phyloP scores from a whole-genome alignment of 2,329 filamentous ascomycete genomes.

The Aspergillus pseudoviridinutans region DNA sequence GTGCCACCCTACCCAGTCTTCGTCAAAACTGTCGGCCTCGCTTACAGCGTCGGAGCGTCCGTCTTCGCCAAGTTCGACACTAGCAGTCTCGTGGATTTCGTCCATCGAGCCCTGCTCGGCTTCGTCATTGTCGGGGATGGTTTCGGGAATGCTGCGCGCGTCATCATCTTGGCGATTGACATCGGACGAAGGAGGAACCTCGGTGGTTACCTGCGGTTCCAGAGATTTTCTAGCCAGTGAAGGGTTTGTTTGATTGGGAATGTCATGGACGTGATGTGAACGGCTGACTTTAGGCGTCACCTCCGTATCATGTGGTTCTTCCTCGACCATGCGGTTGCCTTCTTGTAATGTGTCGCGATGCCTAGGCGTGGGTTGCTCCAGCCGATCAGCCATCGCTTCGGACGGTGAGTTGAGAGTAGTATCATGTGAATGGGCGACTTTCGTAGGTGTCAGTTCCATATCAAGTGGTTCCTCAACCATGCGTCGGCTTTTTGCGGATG shows the following conservation, averaged over 20 bases:
- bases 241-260: not conserved
- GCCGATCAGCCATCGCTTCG: not conserved
- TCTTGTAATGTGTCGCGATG: not conserved
- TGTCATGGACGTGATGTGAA: not conserved
- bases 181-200: not conserved
- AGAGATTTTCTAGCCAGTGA: not conserved
- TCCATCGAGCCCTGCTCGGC: slow-evolving; percentile 11
- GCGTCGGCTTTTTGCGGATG: not conserved
- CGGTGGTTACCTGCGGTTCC: not conserved
- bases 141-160: not conserved
- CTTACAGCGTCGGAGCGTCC: slow-evolving; percentile 10
- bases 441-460: not conserved
- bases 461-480: not conserved
- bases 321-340: not conserved
- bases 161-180: not conserved
- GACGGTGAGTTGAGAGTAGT: not conserved
- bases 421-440: not conserved
- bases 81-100: slow-evolving; percentile 31
- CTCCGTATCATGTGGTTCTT: not conserved
- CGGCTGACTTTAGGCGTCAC: not conserved
- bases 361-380: not conserved
- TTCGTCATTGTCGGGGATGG: slow-evolving; percentile 4
- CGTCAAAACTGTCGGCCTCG: slow-evolving; percentile 10
- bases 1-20: slow-evolving; percentile 31
- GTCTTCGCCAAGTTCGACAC: slow-evolving; percentile 35